Percentiles rank a stretch among this genome's conserved stretches.
phyloP scores from a whole-genome alignment of 2,329 filamentous ascomycete genomes.

The Apiospora pterosperma region DNA sequence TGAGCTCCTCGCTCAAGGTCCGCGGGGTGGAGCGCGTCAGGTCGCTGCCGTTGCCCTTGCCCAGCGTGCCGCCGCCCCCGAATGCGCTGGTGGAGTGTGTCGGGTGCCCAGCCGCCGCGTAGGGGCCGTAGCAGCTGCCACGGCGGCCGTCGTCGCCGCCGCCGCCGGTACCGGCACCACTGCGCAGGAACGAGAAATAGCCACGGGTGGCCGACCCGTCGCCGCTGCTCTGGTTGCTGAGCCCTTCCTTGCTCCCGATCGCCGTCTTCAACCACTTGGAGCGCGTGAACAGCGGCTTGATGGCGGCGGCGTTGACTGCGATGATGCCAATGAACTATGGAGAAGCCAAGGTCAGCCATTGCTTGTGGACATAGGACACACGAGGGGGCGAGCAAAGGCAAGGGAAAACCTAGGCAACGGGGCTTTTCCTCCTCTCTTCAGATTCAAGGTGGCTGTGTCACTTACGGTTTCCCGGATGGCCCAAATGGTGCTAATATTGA shows the following conservation, averaged over 20 bases:
- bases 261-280: slow-evolving; percentile 30
- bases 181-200: neutral
- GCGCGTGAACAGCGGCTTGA: slow-evolving; percentile 36
- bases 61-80: neutral
- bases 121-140: neutral
- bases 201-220: neutral
- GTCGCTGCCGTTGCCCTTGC: neutral
- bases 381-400: no score
- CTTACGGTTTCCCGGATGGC: slow-evolving; percentile 38
- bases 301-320: slow-evolving; percentile 37
- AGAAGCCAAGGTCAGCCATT: neutral
- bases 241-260: slow-evolving; percentile 25
- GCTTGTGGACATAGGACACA: no score
- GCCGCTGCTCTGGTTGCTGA: slow-evolving; percentile 11
- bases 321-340: slow-evolving; percentile 41
- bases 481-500: slow-evolving; percentile 39
- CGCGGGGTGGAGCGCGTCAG: neutral
- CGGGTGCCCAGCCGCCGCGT: neutral
- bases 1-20: slow-evolving; percentile 3
- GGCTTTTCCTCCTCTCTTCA: no score
- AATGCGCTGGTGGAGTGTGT: neutral
- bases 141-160: neutral
- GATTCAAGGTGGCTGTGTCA: neutral
- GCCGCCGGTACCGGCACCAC: neutral
- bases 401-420: no score